These are phyloP conservation scores for Nicotiana tomentosiformis DNA, from an alignment of 257 asterid genomes.

Conservation along the genomic window DNA sequence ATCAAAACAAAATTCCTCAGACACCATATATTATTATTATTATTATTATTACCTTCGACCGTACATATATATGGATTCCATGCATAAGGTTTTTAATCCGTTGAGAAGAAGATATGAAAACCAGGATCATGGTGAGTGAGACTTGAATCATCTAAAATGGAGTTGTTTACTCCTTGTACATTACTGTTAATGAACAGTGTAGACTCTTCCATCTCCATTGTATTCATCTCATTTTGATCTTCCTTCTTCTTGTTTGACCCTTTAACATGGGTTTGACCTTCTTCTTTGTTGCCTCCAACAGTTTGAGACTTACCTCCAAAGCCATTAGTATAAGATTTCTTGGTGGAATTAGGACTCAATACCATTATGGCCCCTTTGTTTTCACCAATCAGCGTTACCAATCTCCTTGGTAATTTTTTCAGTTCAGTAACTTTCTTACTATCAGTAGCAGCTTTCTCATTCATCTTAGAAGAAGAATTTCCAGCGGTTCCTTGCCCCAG, in stretches of 20 bases:
- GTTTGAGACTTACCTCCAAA: background rate
- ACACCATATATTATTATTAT: constrained; percentile 12
- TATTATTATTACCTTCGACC: background rate
- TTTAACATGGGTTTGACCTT: background rate
- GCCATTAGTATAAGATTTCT: constrained; percentile 11
- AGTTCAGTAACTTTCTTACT: constrained; percentile 24
- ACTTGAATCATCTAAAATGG: constrained; percentile 37
- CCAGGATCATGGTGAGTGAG: constrained; percentile 62
- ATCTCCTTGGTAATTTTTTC: constrained; percentile 35
- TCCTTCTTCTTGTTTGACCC: constrained; percentile 21
- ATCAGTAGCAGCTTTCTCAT: constrained; percentile 12
- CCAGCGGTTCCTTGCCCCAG: constrained; percentile 5
- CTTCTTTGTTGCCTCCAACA: constrained; percentile 22
- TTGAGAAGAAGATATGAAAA: constrained; percentile 43
- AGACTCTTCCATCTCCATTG: constrained; percentile 14
- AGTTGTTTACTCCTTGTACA: constrained; percentile 77
- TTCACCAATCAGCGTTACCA: constrained; percentile 67
- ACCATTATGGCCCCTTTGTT: constrained; percentile 83
- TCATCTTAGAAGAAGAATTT: constrained; percentile 14
- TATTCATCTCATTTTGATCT: constrained; percentile 8
- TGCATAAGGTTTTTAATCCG: constrained; percentile 16
- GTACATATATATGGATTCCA: background rate
- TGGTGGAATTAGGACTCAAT: constrained; percentile 28
- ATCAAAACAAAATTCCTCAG: constrained; percentile 2
- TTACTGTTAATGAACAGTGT: constrained; percentile 59